Evolutionary conservation across 1,284 basidiomycete species (phyloP).

Genomic region (Inonotus obliquus): DNA sequence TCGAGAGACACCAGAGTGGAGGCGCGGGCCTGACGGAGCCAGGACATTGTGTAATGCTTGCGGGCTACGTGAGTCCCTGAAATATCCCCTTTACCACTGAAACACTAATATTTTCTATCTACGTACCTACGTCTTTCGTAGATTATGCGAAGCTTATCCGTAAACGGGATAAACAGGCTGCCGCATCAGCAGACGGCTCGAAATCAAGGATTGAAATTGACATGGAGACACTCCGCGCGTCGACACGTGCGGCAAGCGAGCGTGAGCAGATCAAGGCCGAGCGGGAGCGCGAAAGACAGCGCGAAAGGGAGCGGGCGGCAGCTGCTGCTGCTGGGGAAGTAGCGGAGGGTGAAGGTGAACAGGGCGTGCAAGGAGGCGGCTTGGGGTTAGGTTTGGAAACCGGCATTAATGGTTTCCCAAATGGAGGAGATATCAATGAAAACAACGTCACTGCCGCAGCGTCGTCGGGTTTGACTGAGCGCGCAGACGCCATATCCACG

Average conservation of each 20-base stretch:
- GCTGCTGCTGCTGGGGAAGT: too few relatives aligned
- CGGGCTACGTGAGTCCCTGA: conserved; percentile 61
- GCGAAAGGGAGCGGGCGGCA: background rate
- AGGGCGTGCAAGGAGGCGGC: background rate
- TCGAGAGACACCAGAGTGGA: conserved; percentile 80
- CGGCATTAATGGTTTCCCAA: background rate
- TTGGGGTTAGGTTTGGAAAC: background rate
- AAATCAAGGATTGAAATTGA: conserved; percentile 48
- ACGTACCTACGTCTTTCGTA: conserved; percentile 26
- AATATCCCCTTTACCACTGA: conserved; percentile 13
- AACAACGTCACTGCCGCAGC: background rate
- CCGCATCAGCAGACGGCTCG: conserved; percentile 41
- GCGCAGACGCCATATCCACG: background rate
- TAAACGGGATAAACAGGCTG: conserved; percentile 56
- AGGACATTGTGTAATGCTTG: conserved; percentile 79
- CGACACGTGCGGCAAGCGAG: conserved; percentile 49
- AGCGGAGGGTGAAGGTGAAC: background rate
- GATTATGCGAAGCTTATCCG: conserved; percentile 77
- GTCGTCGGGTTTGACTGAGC: background rate
- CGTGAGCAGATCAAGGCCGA: conserved; percentile 19
- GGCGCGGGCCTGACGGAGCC: conserved; percentile 74
- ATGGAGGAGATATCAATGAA: background rate
- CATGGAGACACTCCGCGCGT: conserved; percentile 67
- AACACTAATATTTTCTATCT: background rate
- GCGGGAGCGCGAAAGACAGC: conserved; percentile 6